Conservation (phyloP, 768 basidiomycete genomes). For the Auriscalpium orientale region DNA sequence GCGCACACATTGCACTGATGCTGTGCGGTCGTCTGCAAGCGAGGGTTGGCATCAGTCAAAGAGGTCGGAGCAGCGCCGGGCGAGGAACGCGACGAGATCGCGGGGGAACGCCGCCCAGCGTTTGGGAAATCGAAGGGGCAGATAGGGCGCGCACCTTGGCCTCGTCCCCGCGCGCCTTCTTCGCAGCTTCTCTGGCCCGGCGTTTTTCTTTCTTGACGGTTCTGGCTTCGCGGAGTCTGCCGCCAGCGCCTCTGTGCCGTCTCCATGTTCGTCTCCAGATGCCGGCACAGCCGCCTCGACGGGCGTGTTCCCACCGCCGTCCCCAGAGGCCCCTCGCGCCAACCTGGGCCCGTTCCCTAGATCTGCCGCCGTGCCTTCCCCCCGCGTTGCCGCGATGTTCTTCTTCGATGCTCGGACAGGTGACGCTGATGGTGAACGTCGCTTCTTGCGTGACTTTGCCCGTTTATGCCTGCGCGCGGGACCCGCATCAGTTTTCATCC, state of each 20-base stretch:
- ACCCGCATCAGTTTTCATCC: background rate
- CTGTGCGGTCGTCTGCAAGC: background rate
- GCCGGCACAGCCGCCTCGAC: background rate
- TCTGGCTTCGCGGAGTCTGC: conserved; percentile 17
- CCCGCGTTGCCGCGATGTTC: background rate
- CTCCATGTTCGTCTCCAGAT: conserved; percentile 9
- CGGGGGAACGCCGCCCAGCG: too few species aligned
- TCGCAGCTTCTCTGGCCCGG: conserved; percentile 63
- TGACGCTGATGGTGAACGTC: conserved; percentile 2
- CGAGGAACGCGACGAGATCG: too few species aligned
- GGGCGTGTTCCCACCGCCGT: conserved; percentile 5
- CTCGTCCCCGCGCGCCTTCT: conserved; percentile 38
- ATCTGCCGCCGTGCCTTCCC: too few species aligned
- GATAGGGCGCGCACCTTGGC: conserved; percentile 7
- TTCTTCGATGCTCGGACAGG: background rate
- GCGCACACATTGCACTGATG: conserved; percentile 64
- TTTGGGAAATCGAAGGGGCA: background rate
- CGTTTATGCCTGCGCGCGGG: conserved; percentile 1
- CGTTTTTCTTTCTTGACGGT: conserved; percentile 73
- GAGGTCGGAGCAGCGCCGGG: too few species aligned
- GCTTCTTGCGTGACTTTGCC: background rate
- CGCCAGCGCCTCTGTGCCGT: conserved; percentile 1
- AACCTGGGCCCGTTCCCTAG: too few species aligned
- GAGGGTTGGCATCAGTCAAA: background rate
- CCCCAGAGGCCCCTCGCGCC: background rate